Evolutionary conservation across 2,329 filamentous ascomycete genomes (phyloP), one percentile per base, ranked within the genome.

Genomic region (Aspergillus alliaceus): DNA sequence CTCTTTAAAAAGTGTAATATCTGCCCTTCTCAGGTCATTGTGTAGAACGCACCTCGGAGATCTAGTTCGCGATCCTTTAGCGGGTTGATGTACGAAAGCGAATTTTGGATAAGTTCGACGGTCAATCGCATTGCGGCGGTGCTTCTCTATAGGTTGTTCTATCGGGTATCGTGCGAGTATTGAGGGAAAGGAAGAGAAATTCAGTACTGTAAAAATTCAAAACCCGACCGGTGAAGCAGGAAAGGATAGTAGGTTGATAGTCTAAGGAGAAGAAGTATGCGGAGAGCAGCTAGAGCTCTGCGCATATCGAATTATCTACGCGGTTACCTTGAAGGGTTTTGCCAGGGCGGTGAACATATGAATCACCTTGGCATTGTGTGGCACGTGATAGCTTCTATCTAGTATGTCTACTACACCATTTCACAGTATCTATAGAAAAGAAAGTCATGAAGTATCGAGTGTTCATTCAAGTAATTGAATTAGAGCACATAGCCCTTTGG

Each of bases 51-150:
- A 98, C 95, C 95, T 96, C 95, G 88, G 71, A 99, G 91, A 83
- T 98, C 93, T 77, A 99, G 87, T 86, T 99, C 95, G 78, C 95
- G 91, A 85, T 99, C 95, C 81, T 95, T 96, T 77, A 99, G 86
- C 75, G 93, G 93, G 80, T 98, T 99, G 79, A 98, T 90, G 84
- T 97, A 99, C 76, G 93, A 97, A 67, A 96, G 89, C 74, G 95
- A 96, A 77, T 86, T 88, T 78, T 91, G 86, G 80, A 99, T 96
- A 72, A 98, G 87, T 77, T 98, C 95, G 67, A 91, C 88, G 63
- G 93, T 97, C 80, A 99, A 87, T 84, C 93, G 89, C 95, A 99
- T 98, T 48, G 63, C 80, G 73, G 69, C 59, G 65, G 64, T 60
- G 49, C 53, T 39, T 54, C 50, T 32, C 49, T 31, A 14, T 25